Conservation (phyloP, 129 eudicot species). For the Chrysanthemum seticuspe region DNA sequence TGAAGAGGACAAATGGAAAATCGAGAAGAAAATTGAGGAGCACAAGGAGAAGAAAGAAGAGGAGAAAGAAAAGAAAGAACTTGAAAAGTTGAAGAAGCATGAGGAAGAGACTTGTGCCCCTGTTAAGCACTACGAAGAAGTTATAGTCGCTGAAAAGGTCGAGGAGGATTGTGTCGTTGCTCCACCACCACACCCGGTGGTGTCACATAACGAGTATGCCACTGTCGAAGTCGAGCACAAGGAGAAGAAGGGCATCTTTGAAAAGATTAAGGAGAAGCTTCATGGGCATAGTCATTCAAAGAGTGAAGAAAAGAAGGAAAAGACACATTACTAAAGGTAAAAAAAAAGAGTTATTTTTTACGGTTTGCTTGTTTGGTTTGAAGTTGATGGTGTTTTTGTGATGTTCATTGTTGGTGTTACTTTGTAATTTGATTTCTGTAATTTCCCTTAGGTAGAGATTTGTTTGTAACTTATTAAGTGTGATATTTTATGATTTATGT, state of each 20-base stretch:
- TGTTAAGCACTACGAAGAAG: constrained; percentile 21
- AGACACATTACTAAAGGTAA: constrained; percentile 17
- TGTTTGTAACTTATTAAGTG: too few species aligned
- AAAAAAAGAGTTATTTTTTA: too few species aligned
- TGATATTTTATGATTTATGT: too few species aligned
- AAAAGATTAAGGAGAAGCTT: constrained; percentile 37
- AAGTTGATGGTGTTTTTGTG: too few species aligned
- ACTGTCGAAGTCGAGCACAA: constrained; percentile 31
- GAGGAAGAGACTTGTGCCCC: constrained; percentile 17
- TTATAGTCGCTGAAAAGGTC: not conserved
- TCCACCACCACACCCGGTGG: constrained; percentile 27
- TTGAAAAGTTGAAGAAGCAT: constrained; percentile 20
- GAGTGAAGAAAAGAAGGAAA: constrained; percentile 39
- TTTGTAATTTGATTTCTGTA: too few species aligned
- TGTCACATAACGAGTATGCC: constrained; percentile 15
- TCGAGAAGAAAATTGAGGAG: constrained; percentile 17
- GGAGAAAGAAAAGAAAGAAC: constrained; percentile 31
- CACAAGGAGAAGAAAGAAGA: constrained; percentile 30
- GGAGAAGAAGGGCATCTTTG: constrained; percentile 39
- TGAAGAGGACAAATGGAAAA: constrained; percentile 16
- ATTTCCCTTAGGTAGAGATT: too few species aligned
- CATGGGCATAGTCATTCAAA: constrained; percentile 35
- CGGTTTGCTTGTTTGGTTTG: too few species aligned
- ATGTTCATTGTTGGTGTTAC: too few species aligned
- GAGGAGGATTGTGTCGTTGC: constrained; percentile 27